Conservation (phyloP, 2,329 filamentous ascomycete genomes). For the Fusarium camptoceras region DNA sequence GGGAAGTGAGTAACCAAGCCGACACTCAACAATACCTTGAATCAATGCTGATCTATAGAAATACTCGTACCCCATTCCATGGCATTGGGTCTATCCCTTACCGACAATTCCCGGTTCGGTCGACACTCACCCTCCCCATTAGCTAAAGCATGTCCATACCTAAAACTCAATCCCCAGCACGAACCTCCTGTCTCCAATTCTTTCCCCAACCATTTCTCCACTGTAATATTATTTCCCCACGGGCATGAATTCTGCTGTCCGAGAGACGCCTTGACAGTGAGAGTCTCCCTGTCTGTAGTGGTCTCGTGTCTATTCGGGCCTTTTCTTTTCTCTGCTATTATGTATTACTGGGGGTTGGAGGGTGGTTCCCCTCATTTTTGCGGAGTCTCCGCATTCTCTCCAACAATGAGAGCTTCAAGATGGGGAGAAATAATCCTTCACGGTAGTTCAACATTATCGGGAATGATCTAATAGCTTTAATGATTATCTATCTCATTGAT, state of each 20-base stretch:
- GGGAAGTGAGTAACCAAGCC: not conserved
- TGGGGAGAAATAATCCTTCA: not conserved
- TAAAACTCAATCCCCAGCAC: not conserved
- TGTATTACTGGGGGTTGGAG: slow-evolving; percentile 1
- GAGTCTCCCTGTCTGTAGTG: not conserved
- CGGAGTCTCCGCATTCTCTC: slow-evolving; percentile 41
- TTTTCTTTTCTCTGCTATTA: not conserved
- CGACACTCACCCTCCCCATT: slow-evolving; percentile 8
- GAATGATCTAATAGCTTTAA: not conserved
- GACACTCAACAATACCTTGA: not conserved
- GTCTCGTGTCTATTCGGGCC: slow-evolving; percentile 21
- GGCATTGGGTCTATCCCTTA: not conserved
- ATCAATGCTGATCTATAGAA: not conserved
- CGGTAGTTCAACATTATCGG: not conserved
- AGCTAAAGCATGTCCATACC: not conserved
- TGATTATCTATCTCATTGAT: not conserved
- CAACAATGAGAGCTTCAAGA: slow-evolving; percentile 16
- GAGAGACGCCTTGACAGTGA: not conserved
- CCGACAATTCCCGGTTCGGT: slow-evolving; percentile 2
- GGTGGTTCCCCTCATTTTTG: slow-evolving; percentile 21
- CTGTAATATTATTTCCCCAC: slow-evolving; percentile 19
- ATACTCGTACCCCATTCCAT: not conserved
- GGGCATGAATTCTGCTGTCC: slow-evolving; percentile 23
- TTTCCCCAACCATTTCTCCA: slow-evolving; percentile 14
- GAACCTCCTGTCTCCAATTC: slow-evolving; percentile 7